Conservation (phyloP, 768 basidiomycete genomes). For the Butyriboletus loyo region DNA sequence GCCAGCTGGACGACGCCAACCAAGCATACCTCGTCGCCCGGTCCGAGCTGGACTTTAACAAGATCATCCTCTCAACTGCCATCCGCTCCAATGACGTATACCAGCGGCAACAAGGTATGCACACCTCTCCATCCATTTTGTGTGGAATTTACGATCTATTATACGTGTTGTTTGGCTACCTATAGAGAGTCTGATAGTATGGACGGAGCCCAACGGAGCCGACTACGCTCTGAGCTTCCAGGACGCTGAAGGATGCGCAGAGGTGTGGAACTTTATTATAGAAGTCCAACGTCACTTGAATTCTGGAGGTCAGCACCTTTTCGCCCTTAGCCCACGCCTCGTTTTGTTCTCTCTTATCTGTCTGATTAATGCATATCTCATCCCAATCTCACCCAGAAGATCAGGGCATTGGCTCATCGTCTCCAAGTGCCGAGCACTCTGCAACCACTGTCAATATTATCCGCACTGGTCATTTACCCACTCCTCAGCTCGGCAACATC, state of each 20-base stretch:
- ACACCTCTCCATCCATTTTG: constrained; percentile 1
- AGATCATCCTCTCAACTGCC: constrained; percentile 74
- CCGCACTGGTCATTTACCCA: constrained; percentile 70
- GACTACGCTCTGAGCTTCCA: constrained; percentile 98
- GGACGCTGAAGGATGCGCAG: constrained; percentile 89
- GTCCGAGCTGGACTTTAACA: constrained; percentile 67
- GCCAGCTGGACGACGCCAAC: constrained; percentile 74
- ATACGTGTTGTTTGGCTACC: constrained; percentile 9
- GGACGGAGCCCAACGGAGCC: constrained; percentile 93
- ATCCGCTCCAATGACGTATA: constrained; percentile 84
- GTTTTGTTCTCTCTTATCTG: constrained; percentile 7
- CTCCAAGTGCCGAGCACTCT: constrained; percentile 60
- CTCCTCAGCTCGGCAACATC: constrained; percentile 74
- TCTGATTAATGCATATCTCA: constrained; percentile 16
- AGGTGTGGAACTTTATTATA: constrained; percentile 96
- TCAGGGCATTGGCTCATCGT: constrained; percentile 50
- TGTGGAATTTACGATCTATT: not conserved
- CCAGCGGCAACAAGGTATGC: constrained; percentile 80
- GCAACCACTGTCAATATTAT: constrained; percentile 63
- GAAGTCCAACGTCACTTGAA: constrained; percentile 88
- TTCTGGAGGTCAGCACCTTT: constrained; percentile 47
- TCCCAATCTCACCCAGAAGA: constrained; percentile 38
- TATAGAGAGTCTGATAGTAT: constrained; percentile 94
- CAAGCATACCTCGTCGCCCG: constrained; percentile 84
- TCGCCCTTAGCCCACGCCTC: constrained; percentile 19